Percentiles rank a stretch among this genome's conserved stretches.
Conservation (phyloP, 2,329 filamentous ascomycete genomes). For the Fusarium denticulatum region DNA sequence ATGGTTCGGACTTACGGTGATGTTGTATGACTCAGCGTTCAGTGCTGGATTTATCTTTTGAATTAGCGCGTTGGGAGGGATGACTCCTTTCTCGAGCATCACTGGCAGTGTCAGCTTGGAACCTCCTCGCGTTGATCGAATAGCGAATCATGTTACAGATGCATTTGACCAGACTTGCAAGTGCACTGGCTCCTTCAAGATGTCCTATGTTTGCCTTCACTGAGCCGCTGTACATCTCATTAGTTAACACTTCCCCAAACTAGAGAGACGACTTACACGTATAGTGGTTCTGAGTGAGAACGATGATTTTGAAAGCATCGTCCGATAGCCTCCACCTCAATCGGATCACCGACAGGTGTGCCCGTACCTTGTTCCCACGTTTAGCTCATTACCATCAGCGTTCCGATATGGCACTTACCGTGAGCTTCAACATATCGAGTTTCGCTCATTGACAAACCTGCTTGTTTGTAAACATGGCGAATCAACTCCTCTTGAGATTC, state of each 20-base stretch:
- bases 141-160: background rate
- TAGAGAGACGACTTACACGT: background rate
- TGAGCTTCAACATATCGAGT: constrained; percentile 50
- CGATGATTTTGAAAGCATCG: background rate
- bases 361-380: background rate
- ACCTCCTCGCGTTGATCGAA: accelerated
- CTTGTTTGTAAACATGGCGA: constrained; percentile 41
- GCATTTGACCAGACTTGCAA: constrained; percentile 8
- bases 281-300: background rate
- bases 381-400: accelerated
- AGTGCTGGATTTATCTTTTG: background rate
- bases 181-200: constrained; percentile 4
- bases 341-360: constrained; percentile 10
- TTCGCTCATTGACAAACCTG: constrained; percentile 37
- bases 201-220: constrained; percentile 6
- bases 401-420: background rate
- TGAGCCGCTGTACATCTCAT: background rate
- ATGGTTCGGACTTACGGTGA: background rate
- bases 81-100: constrained; percentile 8
- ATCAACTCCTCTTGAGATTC: constrained; percentile 40
- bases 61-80: background rate
- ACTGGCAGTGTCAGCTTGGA: background rate
- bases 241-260: background rate
- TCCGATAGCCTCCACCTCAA: constrained; percentile 1
- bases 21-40: background rate